Base-by-base conservation (phyloP, 2,329 filamentous ascomycete species). In the Ciborinia camelliae region DNA sequence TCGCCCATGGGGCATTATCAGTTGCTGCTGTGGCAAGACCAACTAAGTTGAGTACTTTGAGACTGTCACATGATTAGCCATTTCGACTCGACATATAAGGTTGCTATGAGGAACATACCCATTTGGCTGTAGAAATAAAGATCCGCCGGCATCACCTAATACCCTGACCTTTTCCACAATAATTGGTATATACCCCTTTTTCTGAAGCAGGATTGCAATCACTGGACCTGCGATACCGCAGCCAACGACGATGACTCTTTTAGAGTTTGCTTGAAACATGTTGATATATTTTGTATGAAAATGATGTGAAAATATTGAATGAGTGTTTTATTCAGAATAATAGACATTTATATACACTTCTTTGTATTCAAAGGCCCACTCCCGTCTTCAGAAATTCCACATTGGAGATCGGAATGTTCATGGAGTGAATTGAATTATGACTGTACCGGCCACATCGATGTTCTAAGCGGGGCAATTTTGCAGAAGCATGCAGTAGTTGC, bases 101-200 rank as follows among this genome's bases (percentile, higher is more conserved):
- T 26, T 14, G 6, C 15, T 4, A 20, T 41, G 9, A 20, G 28
- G n/a, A 39, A 32, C 50, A 47, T 53, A 65, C 63, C 63, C 58
- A 30, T 67, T 67, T 4, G 66, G 66, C 14, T 60, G 39, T 20
- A 67, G 35, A 30, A 51, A 39, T 4, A 67, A 10, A 7, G 66
- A 65, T 8, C 26, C 54, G 9, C 66, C 66, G 1, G 51, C 66
- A 48, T 67, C 50, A 2, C 63, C 58, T 18, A 65, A 18, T 26
- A 35, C 30, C 20, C 30, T 43, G 4, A 63, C 65, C 37, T 65
- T 68, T 30, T 68, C 67, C 18, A 68, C 50, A 4, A 68, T 26
- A 18, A 67, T 47, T 1, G 67, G 67, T 2, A n/a, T 55, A 30
- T 68, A 68, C 15, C 67, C 65, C 47, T 68, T 68, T 39, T 54